Percentiles rank a stretch among this genome's conserved stretches.
Conservation (phyloP, 2,329 filamentous ascomycete species). For the Dothistroma septosporum region DNA sequence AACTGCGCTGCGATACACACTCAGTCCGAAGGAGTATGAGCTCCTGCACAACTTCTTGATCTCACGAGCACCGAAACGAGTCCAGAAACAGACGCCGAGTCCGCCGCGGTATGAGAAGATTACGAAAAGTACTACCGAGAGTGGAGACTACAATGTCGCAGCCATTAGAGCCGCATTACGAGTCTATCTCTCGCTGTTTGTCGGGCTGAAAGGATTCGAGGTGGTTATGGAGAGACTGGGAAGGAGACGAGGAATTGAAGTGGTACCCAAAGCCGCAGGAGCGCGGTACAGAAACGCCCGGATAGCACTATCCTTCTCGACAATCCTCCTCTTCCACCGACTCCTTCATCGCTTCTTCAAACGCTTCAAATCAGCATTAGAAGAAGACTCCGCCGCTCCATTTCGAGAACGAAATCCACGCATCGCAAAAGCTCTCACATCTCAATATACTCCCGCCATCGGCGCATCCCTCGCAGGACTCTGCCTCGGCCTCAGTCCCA, state of each 20-base stretch:
- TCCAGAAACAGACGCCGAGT: conserved; percentile 52
- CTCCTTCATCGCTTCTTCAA: conserved; percentile 86
- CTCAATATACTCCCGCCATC: conserved; percentile 78
- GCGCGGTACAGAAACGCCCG: conserved; percentile 57
- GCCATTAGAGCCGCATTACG: conserved; percentile 46
- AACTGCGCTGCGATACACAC: conserved; percentile 79
- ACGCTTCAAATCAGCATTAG: conserved; percentile 70
- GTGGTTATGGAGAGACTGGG: conserved; percentile 38
- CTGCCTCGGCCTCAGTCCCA: conserved; percentile 71
- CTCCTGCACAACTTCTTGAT: conserved; percentile 78
- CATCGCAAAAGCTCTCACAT: conserved; percentile 70
- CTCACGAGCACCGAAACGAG: conserved; percentile 59
- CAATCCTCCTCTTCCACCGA: conserved; percentile 82
- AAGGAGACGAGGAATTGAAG: conserved; percentile 26
- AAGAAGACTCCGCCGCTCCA: conserved; percentile 69
- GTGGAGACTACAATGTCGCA: conserved; percentile 45
- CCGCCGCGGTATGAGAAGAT: conserved; percentile 52
- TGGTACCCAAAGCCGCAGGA: conserved; percentile 6
- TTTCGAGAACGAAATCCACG: conserved; percentile 81
- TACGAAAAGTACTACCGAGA: conserved; percentile 27
- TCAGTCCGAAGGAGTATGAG: conserved; percentile 81
- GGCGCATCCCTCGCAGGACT: conserved; percentile 84
- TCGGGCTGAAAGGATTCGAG: conserved; percentile 47
- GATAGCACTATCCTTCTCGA: conserved; percentile 75
- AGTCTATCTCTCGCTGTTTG: conserved; percentile 42